Conservation (phyloP, 1,139 yeast species). For the Blastobotrys ciferrii region DNA sequence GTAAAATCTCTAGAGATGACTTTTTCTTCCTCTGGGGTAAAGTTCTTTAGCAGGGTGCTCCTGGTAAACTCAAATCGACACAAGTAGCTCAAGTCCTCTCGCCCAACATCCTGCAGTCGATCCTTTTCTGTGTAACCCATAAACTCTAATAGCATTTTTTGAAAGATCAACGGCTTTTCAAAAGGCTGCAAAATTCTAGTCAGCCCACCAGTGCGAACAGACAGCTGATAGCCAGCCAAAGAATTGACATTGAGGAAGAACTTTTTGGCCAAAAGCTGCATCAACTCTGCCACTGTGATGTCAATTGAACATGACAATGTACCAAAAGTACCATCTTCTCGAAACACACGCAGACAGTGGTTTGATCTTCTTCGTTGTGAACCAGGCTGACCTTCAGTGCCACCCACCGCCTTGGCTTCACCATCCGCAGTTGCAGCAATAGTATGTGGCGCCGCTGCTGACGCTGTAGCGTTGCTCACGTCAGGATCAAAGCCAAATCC, state of each 20-base stretch:
- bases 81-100: conserved; percentile 82
- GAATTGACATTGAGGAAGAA: conserved; percentile 55
- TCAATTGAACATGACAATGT: conserved; percentile 73
- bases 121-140: conserved; percentile 83
- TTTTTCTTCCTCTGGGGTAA: conserved; percentile 66
- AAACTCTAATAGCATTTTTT: conserved; percentile 65
- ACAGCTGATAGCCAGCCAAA: conserved; percentile 69
- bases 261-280: conserved; percentile 67
- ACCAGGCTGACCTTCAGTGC: conserved; percentile 17
- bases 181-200: conserved; percentile 70
- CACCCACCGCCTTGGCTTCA: conserved; percentile 20
- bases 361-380: conserved; percentile 15
- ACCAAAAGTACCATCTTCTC: conserved; percentile 79
- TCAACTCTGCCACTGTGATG: conserved; percentile 72
- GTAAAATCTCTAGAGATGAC: conserved; percentile 63
- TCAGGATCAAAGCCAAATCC: background rate
- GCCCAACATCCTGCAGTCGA: conserved; percentile 71
- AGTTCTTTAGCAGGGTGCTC: conserved; percentile 64
- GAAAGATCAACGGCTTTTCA: conserved; percentile 77
- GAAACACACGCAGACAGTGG: conserved; percentile 65
- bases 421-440: conserved; percentile 10
- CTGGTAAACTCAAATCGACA: conserved; percentile 79
- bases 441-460: conserved; percentile 15
- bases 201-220: conserved; percentile 76
- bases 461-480: background rate